These are phyloP conservation scores for Acidiella bohemica DNA, from an alignment of 495 filamentous ascomycete genomes.

Conservation along the genomic window DNA sequence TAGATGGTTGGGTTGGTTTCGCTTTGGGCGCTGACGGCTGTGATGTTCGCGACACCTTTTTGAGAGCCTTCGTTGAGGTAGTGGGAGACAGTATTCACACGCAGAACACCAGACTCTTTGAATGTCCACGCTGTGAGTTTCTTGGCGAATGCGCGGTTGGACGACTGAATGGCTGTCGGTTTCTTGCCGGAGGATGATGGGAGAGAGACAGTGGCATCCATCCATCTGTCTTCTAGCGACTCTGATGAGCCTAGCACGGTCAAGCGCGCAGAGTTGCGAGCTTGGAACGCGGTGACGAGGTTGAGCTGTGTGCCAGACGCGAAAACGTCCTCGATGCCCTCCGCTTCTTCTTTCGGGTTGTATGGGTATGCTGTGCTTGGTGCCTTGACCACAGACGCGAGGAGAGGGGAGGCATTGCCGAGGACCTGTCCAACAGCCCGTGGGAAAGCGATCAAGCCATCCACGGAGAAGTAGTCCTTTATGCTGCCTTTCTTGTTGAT, in stretches of 20 bases:
- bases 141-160: slow-evolving; percentile 76
- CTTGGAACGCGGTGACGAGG: slow-evolving; percentile 72
- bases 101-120: slow-evolving; percentile 80
- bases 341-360: slow-evolving; percentile 78
- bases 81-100: slow-evolving; percentile 73
- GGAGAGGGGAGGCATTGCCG: slow-evolving; percentile 55
- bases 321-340: slow-evolving; percentile 64
- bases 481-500: slow-evolving; percentile 46
- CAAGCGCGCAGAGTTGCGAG: slow-evolving; percentile 84
- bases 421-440: slow-evolving; percentile 66
- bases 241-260: slow-evolving; percentile 76
- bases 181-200: slow-evolving; percentile 32
- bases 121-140: slow-evolving; percentile 82
- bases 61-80: slow-evolving; percentile 48
- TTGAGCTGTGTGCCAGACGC: slow-evolving; percentile 69
- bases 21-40: slow-evolving; percentile 1
- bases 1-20: slow-evolving; percentile 77
- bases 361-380: slow-evolving; percentile 79
- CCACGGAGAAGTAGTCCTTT: slow-evolving; percentile 65
- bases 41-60: slow-evolving; percentile 23
- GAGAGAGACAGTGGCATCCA: slow-evolving; percentile 62
- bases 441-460: slow-evolving; percentile 64
- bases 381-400: slow-evolving; percentile 70
- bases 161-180: slow-evolving; percentile 45
- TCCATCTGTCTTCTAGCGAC: slow-evolving; percentile 80